Conservation (phyloP, 2,329 filamentous ascomycete species). For the Biscogniauxia mediterranea region DNA sequence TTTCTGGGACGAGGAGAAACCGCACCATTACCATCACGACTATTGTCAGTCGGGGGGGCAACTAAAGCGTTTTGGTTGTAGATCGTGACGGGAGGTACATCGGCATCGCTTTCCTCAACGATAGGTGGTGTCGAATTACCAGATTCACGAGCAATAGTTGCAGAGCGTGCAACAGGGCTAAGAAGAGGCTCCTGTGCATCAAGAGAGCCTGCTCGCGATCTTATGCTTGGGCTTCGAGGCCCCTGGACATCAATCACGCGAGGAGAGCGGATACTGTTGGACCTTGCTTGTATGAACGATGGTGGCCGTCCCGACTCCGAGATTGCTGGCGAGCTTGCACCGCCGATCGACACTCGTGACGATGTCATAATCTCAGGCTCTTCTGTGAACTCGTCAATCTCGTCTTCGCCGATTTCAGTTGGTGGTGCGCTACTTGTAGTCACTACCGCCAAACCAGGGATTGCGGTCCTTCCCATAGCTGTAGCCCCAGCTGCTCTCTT, state of each 20-base stretch:
- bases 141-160: constrained; percentile 40
- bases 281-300: constrained; percentile 40
- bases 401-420: constrained; percentile 35
- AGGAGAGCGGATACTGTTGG: constrained; percentile 53
- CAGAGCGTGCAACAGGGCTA: constrained; percentile 32
- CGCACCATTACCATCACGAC: constrained; percentile 10
- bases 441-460: constrained; percentile 9
- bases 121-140: constrained; percentile 41
- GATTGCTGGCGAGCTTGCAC: constrained; percentile 47
- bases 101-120: constrained; percentile 37
- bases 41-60: constrained; percentile 12
- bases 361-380: constrained; percentile 58
- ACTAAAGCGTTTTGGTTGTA: constrained; percentile 18
- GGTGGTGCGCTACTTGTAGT: constrained; percentile 9
- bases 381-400: constrained; percentile 56
- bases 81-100: constrained; percentile 6
- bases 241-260: constrained; percentile 57
- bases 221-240: constrained; percentile 48
- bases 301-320: constrained; percentile 46
- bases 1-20: constrained; percentile 20
- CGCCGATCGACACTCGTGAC: constrained; percentile 53
- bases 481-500: constrained; percentile 11
- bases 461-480: constrained; percentile 14
- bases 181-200: constrained; percentile 42
- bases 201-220: constrained; percentile 48